Base-by-base conservation (phyloP, 148 eudicot species). In the Hydrangea macrophylla region DNA sequence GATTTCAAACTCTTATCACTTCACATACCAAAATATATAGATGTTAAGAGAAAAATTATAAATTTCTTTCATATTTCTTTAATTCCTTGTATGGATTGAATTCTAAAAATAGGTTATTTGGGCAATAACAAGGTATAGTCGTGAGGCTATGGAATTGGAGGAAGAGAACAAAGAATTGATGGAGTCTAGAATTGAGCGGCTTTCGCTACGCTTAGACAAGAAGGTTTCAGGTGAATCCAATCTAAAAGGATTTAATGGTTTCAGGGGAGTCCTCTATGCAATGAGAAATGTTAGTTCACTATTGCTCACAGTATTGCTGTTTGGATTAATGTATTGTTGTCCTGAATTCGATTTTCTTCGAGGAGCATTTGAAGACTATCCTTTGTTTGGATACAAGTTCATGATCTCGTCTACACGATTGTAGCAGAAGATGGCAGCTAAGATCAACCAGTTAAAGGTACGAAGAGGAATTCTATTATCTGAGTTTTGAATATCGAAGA, bases 221-320 rank as follows among this genome's bases (percentile, higher is more conserved):
- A 73, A 77, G 10, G 83, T 84, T 1, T 82, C 85, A 0, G 58
- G 78, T 2, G 89, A 76, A 25, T 87, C 92, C 17, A 87, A 87
- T 76, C 74, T 87, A 6, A 87, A 87, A 23, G 89, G 86, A 48
- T 87, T 84, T 78, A 84, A 80, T 44, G 89, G 92, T 1, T 87
- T 87, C 74, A 70, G 88, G 60, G 88, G 92, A n/a, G 92, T 87
- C 1, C 70, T 87, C 3, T 87, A 84, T 24, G 92, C 88, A 10
- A 87, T 87, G 92, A 82, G 89, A 45, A 82, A 87, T 39, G 85
- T 87, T 9, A 84, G 92, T 65, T 82, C 92, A 0, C 66, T 87
- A 1, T 70, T 87, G 0, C 70, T 87, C 35, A 84, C 80, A 83
- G 76, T 87, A 28, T 60, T 84, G 33, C 48, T 87, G 9, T 72